Evolutionary conservation across 2,329 filamentous ascomycete genomes (phyloP).

Genomic region (Colletotrichum somersetense): DNA sequence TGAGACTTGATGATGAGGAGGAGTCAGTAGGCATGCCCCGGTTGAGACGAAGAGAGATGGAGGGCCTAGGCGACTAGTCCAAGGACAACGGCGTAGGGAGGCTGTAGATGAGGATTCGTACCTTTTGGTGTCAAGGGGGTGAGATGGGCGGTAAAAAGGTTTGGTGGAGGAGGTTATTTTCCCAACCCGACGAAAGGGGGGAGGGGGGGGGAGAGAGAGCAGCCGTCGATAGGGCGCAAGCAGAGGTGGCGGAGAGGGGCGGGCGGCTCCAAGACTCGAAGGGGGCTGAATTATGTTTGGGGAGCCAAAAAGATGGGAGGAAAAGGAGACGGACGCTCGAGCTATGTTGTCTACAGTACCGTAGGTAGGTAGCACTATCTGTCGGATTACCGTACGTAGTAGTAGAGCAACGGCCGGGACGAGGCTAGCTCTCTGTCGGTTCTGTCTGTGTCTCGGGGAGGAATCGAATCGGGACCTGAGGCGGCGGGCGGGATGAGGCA

Average conservation of each 20-base stretch:
- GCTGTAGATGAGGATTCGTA: background rate
- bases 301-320: background rate
- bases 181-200: constrained; percentile 20
- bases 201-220: background rate
- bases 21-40: constrained; percentile 25
- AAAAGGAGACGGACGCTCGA: background rate
- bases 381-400: too few species aligned
- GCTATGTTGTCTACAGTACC: too few species aligned
- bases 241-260: constrained; percentile 24
- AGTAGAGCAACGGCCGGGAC: too few species aligned
- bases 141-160: background rate
- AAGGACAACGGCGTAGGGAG: background rate
- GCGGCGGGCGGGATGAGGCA: constrained; percentile 20
- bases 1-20: constrained; percentile 21
- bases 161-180: constrained; percentile 4
- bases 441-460: background rate
- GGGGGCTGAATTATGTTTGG: background rate
- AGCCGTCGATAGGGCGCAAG: constrained; percentile 15
- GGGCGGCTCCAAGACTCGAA: constrained; percentile 3
- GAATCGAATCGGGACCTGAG: background rate
- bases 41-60: constrained; percentile 11
- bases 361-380: too few species aligned
- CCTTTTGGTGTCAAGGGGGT: constrained; percentile 3
- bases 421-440: background rate
- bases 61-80: too few species aligned